These are phyloP conservation scores for Coemansia sp. DNA, from an alignment of 192 early-diverging fungal species.

Conservation along the genomic window DNA sequence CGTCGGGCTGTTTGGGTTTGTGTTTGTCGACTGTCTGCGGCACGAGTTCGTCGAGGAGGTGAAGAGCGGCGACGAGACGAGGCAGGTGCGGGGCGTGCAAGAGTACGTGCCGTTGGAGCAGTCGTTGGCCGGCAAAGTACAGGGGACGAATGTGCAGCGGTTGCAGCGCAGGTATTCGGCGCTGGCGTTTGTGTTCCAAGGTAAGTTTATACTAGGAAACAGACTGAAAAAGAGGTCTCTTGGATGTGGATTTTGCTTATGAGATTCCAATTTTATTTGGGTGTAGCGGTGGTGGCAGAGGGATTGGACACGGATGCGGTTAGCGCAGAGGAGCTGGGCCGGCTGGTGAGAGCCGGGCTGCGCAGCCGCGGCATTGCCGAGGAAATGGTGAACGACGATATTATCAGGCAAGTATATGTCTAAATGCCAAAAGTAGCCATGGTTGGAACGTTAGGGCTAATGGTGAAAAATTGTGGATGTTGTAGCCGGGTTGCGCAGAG, in stretches of 20 bases:
- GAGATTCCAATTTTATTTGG: too few species aligned
- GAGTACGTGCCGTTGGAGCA: constrained; percentile 14
- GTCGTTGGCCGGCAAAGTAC: constrained; percentile 5
- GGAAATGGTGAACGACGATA: constrained; percentile 13
- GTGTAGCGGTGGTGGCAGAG: constrained; percentile 10
- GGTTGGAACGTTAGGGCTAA: background rate
- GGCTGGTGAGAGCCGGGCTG: constrained; percentile 4
- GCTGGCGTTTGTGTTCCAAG: constrained; percentile 35
- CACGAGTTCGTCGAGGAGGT: constrained; percentile 34
- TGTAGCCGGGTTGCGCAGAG: constrained; percentile 53
- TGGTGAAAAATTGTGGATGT: background rate
- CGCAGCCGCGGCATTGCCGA: constrained; percentile 18
- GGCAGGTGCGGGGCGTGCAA: background rate
- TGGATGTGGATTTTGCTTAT: too few species aligned
- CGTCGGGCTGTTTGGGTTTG: constrained; percentile 75
- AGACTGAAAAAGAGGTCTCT: background rate
- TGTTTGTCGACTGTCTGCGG: constrained; percentile 69
- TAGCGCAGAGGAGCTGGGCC: background rate
- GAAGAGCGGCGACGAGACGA: background rate
- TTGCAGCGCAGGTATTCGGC: constrained; percentile 30
- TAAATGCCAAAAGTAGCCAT: background rate
- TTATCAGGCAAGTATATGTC: constrained; percentile 7
- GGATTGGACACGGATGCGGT: background rate
- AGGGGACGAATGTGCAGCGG: constrained; percentile 3
- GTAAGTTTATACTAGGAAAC: background rate